Conservation (phyloP, 192 early-diverging fungal genomes). For the Entrophospora sp. region DNA sequence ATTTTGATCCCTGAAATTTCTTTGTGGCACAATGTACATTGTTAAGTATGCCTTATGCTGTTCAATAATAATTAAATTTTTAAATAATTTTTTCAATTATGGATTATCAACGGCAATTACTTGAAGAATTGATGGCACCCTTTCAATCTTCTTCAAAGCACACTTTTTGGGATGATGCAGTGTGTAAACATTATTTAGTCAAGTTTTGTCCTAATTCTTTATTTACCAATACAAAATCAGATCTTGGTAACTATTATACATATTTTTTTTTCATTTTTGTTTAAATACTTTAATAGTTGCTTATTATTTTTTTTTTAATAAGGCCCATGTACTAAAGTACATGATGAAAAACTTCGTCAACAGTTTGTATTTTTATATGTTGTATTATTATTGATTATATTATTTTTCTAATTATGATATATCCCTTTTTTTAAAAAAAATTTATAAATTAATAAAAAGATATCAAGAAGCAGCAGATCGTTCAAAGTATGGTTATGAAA, state of each 20-base stretch:
- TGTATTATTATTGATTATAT: background rate
- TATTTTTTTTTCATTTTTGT: slow-evolving; percentile 1
- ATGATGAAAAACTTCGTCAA: slow-evolving; percentile 69
- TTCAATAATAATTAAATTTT: no score
- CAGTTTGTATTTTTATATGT: slow-evolving; percentile 30
- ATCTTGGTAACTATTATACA: slow-evolving; percentile 45
- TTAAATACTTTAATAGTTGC: background rate
- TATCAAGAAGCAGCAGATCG: slow-evolving; percentile 60
- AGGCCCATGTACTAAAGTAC: slow-evolving; percentile 61
- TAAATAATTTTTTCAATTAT: no score
- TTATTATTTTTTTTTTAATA: background rate
- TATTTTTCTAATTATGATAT: background rate
- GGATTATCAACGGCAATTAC: slow-evolving; percentile 18
- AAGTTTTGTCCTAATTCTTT: slow-evolving; percentile 72
- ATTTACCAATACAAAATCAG: slow-evolving; percentile 85
- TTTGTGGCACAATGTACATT: no score
- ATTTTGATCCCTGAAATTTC: no score
- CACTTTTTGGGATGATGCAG: slow-evolving; percentile 24
- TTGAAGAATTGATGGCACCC: slow-evolving; percentile 14
- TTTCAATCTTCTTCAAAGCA: slow-evolving; percentile 10
- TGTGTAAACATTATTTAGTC: slow-evolving; percentile 75
- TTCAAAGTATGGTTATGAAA: slow-evolving; percentile 63
- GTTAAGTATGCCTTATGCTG: no score
- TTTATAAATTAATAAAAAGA: slow-evolving; percentile 17
- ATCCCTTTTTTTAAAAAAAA: background rate